Percentiles rank a stretch among this genome's conserved stretches.
phyloP scores from a whole-genome alignment of 257 asterid genomes.

The Henckelia pumila region DNA sequence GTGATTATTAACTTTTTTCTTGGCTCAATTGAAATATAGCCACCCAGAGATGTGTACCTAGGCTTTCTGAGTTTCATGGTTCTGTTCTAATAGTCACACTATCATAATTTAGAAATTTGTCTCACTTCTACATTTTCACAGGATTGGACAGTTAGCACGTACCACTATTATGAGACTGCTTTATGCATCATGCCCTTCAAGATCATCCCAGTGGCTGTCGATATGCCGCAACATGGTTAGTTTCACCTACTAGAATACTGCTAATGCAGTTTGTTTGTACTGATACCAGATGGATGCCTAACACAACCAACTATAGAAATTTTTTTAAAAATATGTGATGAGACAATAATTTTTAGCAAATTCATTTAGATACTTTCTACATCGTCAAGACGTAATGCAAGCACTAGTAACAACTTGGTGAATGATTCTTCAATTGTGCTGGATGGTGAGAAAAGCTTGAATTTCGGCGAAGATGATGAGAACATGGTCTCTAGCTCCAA shows the following conservation, averaged over 20 bases:
- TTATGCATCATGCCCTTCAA: slow-evolving; percentile 81
- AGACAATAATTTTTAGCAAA: slow-evolving; percentile 7
- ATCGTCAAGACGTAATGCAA: slow-evolving; percentile 56
- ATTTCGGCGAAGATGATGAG: slow-evolving; percentile 76
- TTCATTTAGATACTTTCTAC: slow-evolving; percentile 71
- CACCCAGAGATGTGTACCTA: too few species aligned
- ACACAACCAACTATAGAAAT: slow-evolving; percentile 6
- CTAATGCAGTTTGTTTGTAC: slow-evolving; percentile 4
- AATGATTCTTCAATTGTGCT: slow-evolving; percentile 59
- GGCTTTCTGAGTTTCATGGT: too few species aligned
- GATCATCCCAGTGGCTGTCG: slow-evolving; percentile 91
- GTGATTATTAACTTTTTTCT: too few species aligned
- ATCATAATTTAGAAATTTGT: not conserved
- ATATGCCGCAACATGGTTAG: slow-evolving; percentile 85
- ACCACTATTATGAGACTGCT: slow-evolving; percentile 83
- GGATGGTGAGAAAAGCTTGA: slow-evolving; percentile 52
- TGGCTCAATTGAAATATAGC: too few species aligned
- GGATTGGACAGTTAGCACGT: slow-evolving; percentile 88
- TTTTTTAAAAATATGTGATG: not conserved
- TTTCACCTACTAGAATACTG: slow-evolving; percentile 21
- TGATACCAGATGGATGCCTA: slow-evolving; percentile 12
- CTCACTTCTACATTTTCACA: slow-evolving; percentile 32
- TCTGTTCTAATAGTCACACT: not conserved
- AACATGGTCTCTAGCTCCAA: slow-evolving; percentile 86
- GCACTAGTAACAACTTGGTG: slow-evolving; percentile 38